A percentile compares a stretch with the other conserved stretches of the same genome.
phyloP scores from a whole-genome alignment of 2,329 filamentous ascomycete species.

The Penicillium sp. region DNA sequence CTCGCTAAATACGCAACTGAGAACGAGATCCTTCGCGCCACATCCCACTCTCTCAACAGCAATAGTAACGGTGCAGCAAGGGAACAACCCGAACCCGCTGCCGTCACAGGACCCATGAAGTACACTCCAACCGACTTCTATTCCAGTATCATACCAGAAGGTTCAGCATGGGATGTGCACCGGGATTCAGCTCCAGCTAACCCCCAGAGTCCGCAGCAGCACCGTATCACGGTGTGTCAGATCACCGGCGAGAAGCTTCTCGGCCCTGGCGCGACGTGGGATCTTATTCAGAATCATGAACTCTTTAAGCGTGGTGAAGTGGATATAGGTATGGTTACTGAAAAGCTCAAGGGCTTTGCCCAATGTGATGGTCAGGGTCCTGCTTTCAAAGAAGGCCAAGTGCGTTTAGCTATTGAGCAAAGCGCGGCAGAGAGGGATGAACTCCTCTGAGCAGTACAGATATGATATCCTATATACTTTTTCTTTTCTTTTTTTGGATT shows the following conservation, averaged over 20 bases:
- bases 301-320: conserved; percentile 76
- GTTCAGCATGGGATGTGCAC: conserved; percentile 9
- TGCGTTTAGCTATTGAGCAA: conserved; percentile 75
- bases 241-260: conserved; percentile 69
- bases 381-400: conserved; percentile 78
- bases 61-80: conserved; percentile 43
- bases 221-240: conserved; percentile 70
- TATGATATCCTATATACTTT: conserved; percentile 2
- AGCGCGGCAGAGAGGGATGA: conserved; percentile 81
- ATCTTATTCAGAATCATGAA: conserved; percentile 80
- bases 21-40: conserved; percentile 89
- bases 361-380: conserved; percentile 87
- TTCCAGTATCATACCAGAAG: conserved; percentile 62
- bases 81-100: conserved; percentile 44
- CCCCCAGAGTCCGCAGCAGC: conserved; percentile 53
- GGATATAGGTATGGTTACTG: conserved; percentile 80
- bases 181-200: not conserved
- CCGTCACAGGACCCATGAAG: conserved; percentile 68
- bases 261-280: conserved; percentile 82
- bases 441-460: conserved; percentile 58
- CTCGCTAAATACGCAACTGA: conserved; percentile 84
- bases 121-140: conserved; percentile 77
- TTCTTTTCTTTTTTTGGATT: not conserved
- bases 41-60: conserved; percentile 55
- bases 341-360: conserved; percentile 73